Conservation (phyloP, 805 yeast genomes). For the Grigorovia yakushimaensis region DNA sequence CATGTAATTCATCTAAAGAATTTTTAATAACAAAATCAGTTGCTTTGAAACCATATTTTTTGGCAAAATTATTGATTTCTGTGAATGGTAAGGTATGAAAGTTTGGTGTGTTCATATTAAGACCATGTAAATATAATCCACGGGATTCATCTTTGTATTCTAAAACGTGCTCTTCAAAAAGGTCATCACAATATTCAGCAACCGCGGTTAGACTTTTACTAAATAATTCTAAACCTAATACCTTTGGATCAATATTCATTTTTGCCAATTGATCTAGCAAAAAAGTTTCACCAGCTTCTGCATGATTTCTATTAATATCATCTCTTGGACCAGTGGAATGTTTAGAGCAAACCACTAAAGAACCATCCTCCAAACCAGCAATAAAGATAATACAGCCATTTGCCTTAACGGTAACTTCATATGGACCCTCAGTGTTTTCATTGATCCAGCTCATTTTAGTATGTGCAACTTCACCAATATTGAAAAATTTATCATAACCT, state of each 20-base stretch:
- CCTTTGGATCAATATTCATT: slow-evolving; percentile 32
- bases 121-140: slow-evolving; percentile 85
- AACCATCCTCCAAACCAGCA: slow-evolving; percentile 66
- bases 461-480: slow-evolving; percentile 49
- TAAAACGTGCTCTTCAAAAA: slow-evolving; percentile 87
- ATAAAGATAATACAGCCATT: slow-evolving; percentile 89
- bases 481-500: slow-evolving; percentile 94
- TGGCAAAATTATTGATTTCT: slow-evolving; percentile 51
- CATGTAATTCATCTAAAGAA: slow-evolving; percentile 34
- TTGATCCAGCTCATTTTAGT: slow-evolving; percentile 44
- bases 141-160: slow-evolving; percentile 56
- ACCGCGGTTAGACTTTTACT: slow-evolving; percentile 65
- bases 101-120: slow-evolving; percentile 54
- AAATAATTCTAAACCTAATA: slow-evolving; percentile 49
- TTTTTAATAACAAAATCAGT: slow-evolving; percentile 39
- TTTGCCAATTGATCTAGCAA: slow-evolving; percentile 43
- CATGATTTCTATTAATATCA: slow-evolving; percentile 56
- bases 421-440: slow-evolving; percentile 61
- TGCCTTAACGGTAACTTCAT: slow-evolving; percentile 70
- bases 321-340: slow-evolving; percentile 70
- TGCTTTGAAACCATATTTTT: slow-evolving; percentile 58
- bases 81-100: slow-evolving; percentile 60
- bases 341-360: slow-evolving; percentile 79
- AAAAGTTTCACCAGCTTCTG: slow-evolving; percentile 56
- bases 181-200: slow-evolving; percentile 86